Conservation (phyloP, 1,284 basidiomycete species). For the Cryptococcus sp. region DNA sequence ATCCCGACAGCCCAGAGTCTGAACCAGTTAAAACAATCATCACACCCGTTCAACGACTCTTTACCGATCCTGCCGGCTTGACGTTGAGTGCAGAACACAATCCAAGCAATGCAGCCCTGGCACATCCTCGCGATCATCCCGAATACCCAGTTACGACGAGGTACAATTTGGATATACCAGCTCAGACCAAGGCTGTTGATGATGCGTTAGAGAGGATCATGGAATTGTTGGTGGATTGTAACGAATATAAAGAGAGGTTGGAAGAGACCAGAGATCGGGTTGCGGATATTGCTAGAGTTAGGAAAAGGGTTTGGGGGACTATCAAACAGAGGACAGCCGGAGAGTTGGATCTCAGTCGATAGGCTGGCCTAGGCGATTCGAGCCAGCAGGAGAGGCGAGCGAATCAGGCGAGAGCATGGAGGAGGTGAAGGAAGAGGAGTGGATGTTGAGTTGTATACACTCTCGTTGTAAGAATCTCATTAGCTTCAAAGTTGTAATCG, state of each 20-base stretch:
- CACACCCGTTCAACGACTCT: constrained; percentile 44
- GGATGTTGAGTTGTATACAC: too few relatives aligned
- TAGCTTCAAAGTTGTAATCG: too few relatives aligned
- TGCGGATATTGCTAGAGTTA: constrained; percentile 49
- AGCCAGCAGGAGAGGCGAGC: too few relatives aligned
- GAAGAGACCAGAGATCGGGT: constrained; percentile 52
- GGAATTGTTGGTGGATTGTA: constrained; percentile 51
- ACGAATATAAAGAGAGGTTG: constrained; percentile 52
- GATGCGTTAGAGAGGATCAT: constrained; percentile 45
- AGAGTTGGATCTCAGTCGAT: constrained; percentile 12
- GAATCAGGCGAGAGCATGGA: too few relatives aligned
- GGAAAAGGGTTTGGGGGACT: constrained; percentile 51
- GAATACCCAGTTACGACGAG: constrained; percentile 27
- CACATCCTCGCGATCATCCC: constrained; percentile 24
- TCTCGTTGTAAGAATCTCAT: too few relatives aligned
- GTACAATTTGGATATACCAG: constrained; percentile 43
- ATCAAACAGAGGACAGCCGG: constrained; percentile 44
- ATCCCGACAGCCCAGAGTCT: background rate
- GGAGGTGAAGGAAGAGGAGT: too few relatives aligned
- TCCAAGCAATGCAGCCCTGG: constrained; percentile 25
- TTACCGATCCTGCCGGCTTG: constrained; percentile 42
- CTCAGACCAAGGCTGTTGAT: constrained; percentile 43
- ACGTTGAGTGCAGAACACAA: constrained; percentile 37
- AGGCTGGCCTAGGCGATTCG: too few relatives aligned
- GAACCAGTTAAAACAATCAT: constrained; percentile 14